Evolutionary conservation across 257 asterid species (phyloP), one percentile per base, ranked within the genome.

Genomic region (Scutellaria minor): DNA sequence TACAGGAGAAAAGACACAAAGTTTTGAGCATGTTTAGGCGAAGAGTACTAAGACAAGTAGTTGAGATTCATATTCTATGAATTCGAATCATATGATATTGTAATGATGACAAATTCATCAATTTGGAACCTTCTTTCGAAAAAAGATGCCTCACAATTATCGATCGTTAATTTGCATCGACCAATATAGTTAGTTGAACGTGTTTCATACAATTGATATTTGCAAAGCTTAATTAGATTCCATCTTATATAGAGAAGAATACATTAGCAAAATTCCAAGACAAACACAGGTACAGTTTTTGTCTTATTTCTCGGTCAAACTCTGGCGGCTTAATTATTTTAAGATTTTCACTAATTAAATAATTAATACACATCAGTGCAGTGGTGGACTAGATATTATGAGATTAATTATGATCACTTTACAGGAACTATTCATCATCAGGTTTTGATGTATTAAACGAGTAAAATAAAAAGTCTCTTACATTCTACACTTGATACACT

Each of bases 191-290:
- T 7, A 42, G 40, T 22, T 13, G 37, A 4, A 55, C 15, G 37
- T 12, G 39, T 52, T 50, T 5, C 27, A 8, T 51, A 11, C 12
- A 58, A 71, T 58, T 4, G 24, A 15, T 37, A 12, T 39, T 50
- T 62, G 46, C 18, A 31, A 37, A 62, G 15, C 52, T 51, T 7
- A 53, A 24, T 24, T 1, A 53, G 60, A 74, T 65, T 45, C 67
- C 66, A 54, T n/a, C 46, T 10, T 12, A 20, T 53, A 55, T 9
- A 31, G 15, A 48, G 27, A 3, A 44, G 24, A 56, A 52, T 45
- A 56, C 74, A 70, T 41, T 70, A 56, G 73, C 73, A 64, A 55
- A 64, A 65, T 15, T 74, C 66, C 72, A 73, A 63, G 64, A 24
- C 50, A 61, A 3, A 5, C 65, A 37, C 20, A 58, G 59, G 22